Evolutionary conservation across 2,329 filamentous ascomycete species (phyloP).

Genomic region (Diaporthe velutina): DNA sequence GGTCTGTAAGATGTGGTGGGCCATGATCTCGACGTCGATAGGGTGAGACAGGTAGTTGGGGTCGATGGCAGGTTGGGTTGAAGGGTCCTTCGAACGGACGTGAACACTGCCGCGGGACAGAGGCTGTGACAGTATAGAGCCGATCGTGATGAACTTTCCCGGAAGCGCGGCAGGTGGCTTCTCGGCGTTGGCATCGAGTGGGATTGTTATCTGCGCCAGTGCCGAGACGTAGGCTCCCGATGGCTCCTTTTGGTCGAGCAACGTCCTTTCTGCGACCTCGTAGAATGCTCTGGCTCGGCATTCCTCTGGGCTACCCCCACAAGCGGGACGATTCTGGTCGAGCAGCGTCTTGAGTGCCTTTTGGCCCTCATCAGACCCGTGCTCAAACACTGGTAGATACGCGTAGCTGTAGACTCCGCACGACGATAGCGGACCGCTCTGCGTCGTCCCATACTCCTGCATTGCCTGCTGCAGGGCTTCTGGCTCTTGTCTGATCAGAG

Average conservation of each 20-base stretch:
- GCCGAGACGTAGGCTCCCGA: conserved; percentile 37
- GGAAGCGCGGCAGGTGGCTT: conserved; percentile 45
- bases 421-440: conserved; percentile 45
- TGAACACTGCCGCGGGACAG: conserved; percentile 69
- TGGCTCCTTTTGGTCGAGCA: conserved; percentile 16
- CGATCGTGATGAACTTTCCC: conserved; percentile 63
- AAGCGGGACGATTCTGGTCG: background rate
- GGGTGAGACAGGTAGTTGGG: conserved; percentile 66
- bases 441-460: conserved; percentile 47
- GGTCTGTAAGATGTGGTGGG: conserved; percentile 54
- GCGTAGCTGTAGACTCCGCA: conserved; percentile 36
- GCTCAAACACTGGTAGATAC: conserved; percentile 22
- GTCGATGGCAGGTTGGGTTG: conserved; percentile 61
- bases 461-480: conserved; percentile 39
- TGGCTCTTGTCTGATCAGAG: conserved; percentile 32
- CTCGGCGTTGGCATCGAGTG: conserved; percentile 41
- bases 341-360: conserved; percentile 11
- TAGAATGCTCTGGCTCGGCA: background rate
- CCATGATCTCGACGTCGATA: conserved; percentile 58
- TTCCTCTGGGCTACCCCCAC: background rate
- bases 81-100: conserved; percentile 57
- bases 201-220: conserved; percentile 44
- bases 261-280: background rate
- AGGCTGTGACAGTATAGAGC: conserved; percentile 68
- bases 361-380: background rate